phyloP scores from a whole-genome alignment of 2,329 filamentous ascomycete species.

The Beauveria scarabaeidicola region DNA sequence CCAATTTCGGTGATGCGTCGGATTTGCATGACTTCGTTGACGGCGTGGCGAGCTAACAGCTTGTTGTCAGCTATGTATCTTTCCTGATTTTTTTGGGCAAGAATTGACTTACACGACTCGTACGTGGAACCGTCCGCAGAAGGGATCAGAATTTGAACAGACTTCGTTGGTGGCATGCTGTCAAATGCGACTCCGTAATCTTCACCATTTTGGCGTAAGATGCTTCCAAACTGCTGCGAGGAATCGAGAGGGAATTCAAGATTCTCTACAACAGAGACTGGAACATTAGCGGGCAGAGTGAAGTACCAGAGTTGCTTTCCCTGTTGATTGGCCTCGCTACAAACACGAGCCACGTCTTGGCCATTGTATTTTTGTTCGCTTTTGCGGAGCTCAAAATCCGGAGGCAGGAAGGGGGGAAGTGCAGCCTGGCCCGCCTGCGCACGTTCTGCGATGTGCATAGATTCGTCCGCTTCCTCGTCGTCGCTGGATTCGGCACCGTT shows the following conservation, averaged over 20 bases:
- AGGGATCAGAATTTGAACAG: conserved; percentile 54
- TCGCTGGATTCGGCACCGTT: conserved; percentile 21
- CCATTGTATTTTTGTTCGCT: conserved; percentile 29
- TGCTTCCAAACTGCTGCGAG: conserved; percentile 39
- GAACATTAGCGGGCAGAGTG: conserved; percentile 59
- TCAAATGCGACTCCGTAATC: conserved; percentile 54
- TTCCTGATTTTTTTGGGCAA: too few relatives aligned
- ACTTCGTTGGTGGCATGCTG: conserved; percentile 37
- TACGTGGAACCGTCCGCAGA: conserved; percentile 46
- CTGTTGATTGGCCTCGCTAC: conserved; percentile 49
- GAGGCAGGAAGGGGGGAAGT: conserved; percentile 37
- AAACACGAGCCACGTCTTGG: conserved; percentile 43
- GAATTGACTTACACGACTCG: conserved; percentile 35
- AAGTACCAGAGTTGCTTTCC: conserved; percentile 79
- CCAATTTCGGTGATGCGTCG: conserved; percentile 52
- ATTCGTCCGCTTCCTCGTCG: conserved; percentile 25
- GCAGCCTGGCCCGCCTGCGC: conserved; percentile 26
- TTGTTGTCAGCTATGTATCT: conserved; percentile 4
- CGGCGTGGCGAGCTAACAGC: conserved; percentile 25
- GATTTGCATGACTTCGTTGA: conserved; percentile 56
- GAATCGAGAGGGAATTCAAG: conserved; percentile 53
- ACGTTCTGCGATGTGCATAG: conserved; percentile 30
- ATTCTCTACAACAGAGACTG: conserved; percentile 58
- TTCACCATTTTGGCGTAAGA: conserved; percentile 55
- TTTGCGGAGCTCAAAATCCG: conserved; percentile 46